Evolutionary conservation across 225 moss, liverwort and hornwort genomes (phyloP).

Genomic region (Ulota crispa): DNA sequence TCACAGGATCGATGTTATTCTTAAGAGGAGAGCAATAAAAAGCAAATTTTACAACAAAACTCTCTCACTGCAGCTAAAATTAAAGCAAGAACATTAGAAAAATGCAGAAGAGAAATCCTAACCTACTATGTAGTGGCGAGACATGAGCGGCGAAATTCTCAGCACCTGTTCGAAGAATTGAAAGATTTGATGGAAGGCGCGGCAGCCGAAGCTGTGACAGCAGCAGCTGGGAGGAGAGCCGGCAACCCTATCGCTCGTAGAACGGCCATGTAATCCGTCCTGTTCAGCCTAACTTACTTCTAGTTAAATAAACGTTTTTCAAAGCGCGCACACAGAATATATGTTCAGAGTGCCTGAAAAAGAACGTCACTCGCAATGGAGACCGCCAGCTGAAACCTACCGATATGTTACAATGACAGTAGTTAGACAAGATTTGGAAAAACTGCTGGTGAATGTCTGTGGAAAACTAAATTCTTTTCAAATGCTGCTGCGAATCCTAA

Average conservation of each 20-base stretch:
- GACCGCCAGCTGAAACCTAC: conserved; percentile 13
- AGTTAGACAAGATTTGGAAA: not conserved
- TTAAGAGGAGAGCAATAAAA: not conserved
- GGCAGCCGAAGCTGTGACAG: conserved; percentile 40
- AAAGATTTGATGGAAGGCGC: conserved; percentile 40
- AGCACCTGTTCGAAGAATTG: conserved; percentile 16
- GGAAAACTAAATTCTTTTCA: not conserved
- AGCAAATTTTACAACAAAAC: not conserved
- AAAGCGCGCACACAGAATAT: conserved; percentile 8
- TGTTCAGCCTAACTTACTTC: not conserved
- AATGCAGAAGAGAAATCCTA: not conserved
- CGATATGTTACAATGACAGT: not conserved
- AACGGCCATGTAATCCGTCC: conserved; percentile 51
- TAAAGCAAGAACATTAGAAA: not conserved
- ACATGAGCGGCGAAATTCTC: not conserved
- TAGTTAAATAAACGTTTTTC: not conserved
- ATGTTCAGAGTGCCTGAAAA: not conserved
- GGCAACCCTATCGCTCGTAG: conserved; percentile 60
- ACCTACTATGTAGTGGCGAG: not conserved
- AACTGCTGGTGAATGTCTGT: not conserved
- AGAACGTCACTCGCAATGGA: not conserved
- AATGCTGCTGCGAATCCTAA: not conserved
- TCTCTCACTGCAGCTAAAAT: conserved; percentile 15
- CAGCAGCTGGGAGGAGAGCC: conserved; percentile 53
- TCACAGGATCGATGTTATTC: not conserved